Evolutionary conservation across 257 asterid species (phyloP), one percentile per base, ranked within the genome.

Genomic region (Gentiana dahurica): DNA sequence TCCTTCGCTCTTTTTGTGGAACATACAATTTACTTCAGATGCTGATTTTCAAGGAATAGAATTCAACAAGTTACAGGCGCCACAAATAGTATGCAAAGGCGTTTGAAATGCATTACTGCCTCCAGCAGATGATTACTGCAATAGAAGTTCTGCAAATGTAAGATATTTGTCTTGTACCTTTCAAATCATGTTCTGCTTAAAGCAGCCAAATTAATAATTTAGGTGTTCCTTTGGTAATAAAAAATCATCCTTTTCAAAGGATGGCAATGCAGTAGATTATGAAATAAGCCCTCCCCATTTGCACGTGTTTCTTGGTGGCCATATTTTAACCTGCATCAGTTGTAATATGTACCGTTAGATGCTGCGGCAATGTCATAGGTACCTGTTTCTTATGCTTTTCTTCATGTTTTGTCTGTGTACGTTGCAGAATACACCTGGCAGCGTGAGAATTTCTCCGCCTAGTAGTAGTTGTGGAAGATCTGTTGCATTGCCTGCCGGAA

Each of bases 401-500:
- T 41, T 41, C 46, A 41, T 38, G 58, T 12, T 52, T 51, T 56
- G 38, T 60, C 50, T 48, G 13, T 59, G 44, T 52, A 7, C 52
- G 37, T 45, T 49, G 70, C 94, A 81, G 72, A 48, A 59, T 50
- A 69, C 3, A 61, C 62, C 51, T 49, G 69, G 61, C 73, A 49
- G 54, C 57, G 37, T 43, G 33, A 71, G 61, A 68, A 62, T 60
- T 65, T 78, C 84, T 66, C 84, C 78, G 1, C 97, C 98, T 65
- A 80, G 77, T 74, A 85, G 89, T 80, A 92, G 95, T 77, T 74
- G 89, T 57, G 94, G 94, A 12, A 81, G 88, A 75, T 88, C 95
- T 66, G 78, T 76, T 72, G 89, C 88, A 71, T 95, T 85, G 44
- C 97, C 97, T 35, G 93, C 88, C 62, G 94, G 95, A 24, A 95